These are phyloP conservation scores for Leishmania martiniquensis DNA, from an alignment of 208 protist species.

Conservation along the genomic window DNA sequence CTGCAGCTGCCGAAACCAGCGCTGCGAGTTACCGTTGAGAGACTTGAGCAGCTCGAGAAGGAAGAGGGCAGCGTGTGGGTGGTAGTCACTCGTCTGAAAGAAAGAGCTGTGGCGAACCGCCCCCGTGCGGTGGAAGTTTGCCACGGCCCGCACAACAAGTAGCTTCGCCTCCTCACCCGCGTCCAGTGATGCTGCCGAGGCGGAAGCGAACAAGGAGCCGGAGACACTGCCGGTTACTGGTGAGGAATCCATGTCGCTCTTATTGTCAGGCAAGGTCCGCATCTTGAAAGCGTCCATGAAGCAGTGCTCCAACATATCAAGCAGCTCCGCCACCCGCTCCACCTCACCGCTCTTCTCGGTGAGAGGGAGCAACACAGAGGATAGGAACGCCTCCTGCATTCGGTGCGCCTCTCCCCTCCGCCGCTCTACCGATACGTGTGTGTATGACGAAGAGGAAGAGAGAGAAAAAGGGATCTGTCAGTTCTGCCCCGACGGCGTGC, in stretches of 20 bases:
- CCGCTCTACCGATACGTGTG: no score
- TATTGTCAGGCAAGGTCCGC: slow-evolving; percentile 11
- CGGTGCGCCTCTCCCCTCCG: neutral
- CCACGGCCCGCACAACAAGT: slow-evolving; percentile 53
- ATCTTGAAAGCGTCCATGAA: slow-evolving; percentile 67
- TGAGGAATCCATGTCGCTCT: neutral
- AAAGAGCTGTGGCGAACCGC: slow-evolving; percentile 34
- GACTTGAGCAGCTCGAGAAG: slow-evolving; percentile 80
- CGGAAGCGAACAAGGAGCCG: neutral
- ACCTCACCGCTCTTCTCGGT: slow-evolving; percentile 49
- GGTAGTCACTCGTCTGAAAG: slow-evolving; percentile 55
- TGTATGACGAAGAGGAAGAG: neutral
- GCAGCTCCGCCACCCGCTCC: slow-evolving; percentile 41
- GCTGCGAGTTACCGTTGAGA: slow-evolving; percentile 67
- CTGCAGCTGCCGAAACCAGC: slow-evolving; percentile 84
- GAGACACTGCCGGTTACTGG: no score
- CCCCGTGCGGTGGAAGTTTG: slow-evolving; percentile 55
- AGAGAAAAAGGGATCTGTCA: neutral
- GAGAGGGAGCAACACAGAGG: slow-evolving; percentile 24
- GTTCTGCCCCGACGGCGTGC: neutral
- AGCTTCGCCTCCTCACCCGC: slow-evolving; percentile 80
- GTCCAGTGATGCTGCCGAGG: slow-evolving; percentile 37
- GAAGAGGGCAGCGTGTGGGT: slow-evolving; percentile 80
- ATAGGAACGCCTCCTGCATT: slow-evolving; percentile 17
- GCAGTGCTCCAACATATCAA: slow-evolving; percentile 66